These are phyloP conservation scores for Fusarium sororula DNA, from an alignment of 2,329 filamentous ascomycete genomes.

Conservation along the genomic window DNA sequence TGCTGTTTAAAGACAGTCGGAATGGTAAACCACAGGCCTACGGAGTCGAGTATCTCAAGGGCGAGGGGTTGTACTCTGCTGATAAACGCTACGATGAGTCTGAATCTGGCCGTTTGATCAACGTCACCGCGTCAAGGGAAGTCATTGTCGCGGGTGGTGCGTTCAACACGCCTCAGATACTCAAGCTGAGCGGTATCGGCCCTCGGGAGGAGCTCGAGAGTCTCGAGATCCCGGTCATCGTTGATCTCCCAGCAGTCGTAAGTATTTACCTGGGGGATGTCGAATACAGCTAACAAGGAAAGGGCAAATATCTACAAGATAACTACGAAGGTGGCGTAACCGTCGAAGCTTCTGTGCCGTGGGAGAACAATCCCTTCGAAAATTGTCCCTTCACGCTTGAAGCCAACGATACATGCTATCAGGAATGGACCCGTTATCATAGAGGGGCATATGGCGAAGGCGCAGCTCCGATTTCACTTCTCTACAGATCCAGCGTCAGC, in stretches of 20 bases:
- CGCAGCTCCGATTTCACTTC: constrained; percentile 35
- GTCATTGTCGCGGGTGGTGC: constrained; percentile 37
- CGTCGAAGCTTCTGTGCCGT: constrained; percentile 23
- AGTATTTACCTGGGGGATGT: background rate
- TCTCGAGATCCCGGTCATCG: constrained; percentile 53
- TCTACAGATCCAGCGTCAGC: constrained; percentile 42
- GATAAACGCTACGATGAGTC: constrained; percentile 42
- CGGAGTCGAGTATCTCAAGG: constrained; percentile 49
- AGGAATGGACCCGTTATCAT: constrained; percentile 41
- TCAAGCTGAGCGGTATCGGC: constrained; percentile 60
- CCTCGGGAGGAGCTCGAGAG: constrained; percentile 51
- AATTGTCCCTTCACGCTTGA: constrained; percentile 13
- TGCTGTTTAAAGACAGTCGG: constrained; percentile 44
- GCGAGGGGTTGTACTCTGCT: constrained; percentile 53
- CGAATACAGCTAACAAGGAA: background rate
- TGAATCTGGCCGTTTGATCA: constrained; percentile 1
- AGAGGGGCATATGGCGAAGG: constrained; percentile 38
- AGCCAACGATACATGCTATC: constrained; percentile 47
- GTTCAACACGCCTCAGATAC: constrained; percentile 51
- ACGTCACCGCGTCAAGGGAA: constrained; percentile 27
- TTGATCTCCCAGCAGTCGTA: constrained; percentile 57
- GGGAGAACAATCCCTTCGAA: constrained; percentile 26
- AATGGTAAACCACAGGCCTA: constrained; percentile 18
- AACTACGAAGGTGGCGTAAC: constrained; percentile 41
- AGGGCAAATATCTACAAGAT: constrained; percentile 42